Conservation (phyloP, 2,329 filamentous ascomycete genomes). For the Penicillium sp. region DNA sequence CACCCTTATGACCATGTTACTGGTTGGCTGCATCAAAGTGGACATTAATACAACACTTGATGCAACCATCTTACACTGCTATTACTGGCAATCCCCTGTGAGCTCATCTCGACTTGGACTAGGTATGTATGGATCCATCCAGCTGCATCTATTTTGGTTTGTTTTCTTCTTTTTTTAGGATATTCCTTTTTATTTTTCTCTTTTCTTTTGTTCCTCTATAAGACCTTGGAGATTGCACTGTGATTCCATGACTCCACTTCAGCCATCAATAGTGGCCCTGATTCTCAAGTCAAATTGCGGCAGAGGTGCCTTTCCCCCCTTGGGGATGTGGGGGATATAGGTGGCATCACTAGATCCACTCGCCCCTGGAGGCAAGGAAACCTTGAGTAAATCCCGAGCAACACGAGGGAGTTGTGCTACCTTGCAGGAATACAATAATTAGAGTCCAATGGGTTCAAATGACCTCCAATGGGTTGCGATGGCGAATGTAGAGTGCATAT, state of each 20-base stretch:
- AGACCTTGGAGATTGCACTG: not conserved
- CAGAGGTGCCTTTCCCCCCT: conserved; percentile 11
- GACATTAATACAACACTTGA: conserved; percentile 11
- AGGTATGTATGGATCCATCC: conserved; percentile 1
- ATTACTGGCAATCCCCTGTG: conserved; percentile 14
- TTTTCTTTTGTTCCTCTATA: not conserved
- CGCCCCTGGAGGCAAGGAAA: conserved; percentile 16
- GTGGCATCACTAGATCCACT: conserved; percentile 15
- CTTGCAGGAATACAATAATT: conserved; percentile 16
- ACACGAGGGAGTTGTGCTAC: conserved; percentile 23
- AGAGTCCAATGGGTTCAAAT: not conserved
- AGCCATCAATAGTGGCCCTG: not conserved
- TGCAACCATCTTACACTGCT: conserved; percentile 23
- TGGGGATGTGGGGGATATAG: conserved; percentile 25
- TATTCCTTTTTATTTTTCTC: not conserved
- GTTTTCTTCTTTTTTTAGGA: not conserved
- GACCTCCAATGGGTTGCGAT: not conserved
- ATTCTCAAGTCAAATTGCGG: not conserved
- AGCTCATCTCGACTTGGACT: conserved; percentile 7
- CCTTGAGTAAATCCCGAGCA: conserved; percentile 9
- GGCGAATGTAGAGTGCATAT: not conserved
- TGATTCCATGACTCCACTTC: not conserved
- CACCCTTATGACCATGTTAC: conserved; percentile 12
- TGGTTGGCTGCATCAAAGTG: conserved; percentile 25
- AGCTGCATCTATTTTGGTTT: conserved; percentile 1